A percentile compares a stretch with the other conserved stretches of the same genome.
These are phyloP conservation scores for Papiliotrema nemorosa DNA, from an alignment of 1,284 basidiomycete species.

Conservation along the genomic window DNA sequence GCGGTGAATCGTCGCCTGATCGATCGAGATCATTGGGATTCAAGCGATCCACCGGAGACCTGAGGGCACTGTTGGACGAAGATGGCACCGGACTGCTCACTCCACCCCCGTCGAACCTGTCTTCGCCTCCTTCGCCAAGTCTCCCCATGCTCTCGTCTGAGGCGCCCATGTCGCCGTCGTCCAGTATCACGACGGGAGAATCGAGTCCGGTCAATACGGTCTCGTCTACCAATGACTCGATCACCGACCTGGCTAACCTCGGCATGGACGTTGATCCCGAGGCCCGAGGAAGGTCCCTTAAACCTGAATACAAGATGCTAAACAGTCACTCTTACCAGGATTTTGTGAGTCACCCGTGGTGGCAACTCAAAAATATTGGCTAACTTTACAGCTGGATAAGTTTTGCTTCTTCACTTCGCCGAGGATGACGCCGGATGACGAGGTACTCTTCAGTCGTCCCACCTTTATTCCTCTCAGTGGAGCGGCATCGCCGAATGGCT, in stretches of 20 bases:
- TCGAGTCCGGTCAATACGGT: conserved; percentile 38
- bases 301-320: conserved; percentile 25
- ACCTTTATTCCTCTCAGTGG: conserved; percentile 24
- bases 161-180: conserved; percentile 27
- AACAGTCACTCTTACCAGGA: conserved; percentile 39
- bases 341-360: conserved; percentile 41
- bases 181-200: conserved; percentile 36
- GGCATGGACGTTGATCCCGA: conserved; percentile 20
- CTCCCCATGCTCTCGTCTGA: conserved; percentile 4
- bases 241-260: conserved; percentile 23
- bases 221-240: conserved; percentile 20
- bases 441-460: conserved; percentile 16
- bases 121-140: conserved; percentile 42
- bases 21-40: conserved; percentile 12
- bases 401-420: conserved; percentile 51
- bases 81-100: conserved; percentile 34
- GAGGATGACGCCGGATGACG: conserved; percentile 22
- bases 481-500: conserved; percentile 25
- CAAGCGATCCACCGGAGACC: conserved; percentile 35
- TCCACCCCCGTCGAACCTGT: conserved; percentile 43
- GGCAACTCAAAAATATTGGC: background rate
- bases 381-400: conserved; percentile 37
- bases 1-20: conserved; percentile 18
- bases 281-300: conserved; percentile 21
- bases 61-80: conserved; percentile 23